Percentiles rank a stretch among this genome's conserved stretches.
These are phyloP conservation scores for Xanthoconium separans DNA, from an alignment of 1,284 basidiomycete species.

Conservation along the genomic window DNA sequence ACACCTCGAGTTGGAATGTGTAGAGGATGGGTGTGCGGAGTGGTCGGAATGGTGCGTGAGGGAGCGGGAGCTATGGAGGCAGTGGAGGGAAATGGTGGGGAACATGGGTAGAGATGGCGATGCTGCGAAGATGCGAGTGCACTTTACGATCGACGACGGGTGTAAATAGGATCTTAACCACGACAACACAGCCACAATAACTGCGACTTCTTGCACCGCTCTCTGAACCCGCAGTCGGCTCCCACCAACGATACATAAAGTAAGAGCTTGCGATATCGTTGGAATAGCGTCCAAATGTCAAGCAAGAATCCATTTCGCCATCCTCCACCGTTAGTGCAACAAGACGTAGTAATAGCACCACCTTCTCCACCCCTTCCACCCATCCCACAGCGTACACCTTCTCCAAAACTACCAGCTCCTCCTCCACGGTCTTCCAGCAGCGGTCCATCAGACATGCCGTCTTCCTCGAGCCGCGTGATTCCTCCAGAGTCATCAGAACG, in stretches of 20 bases:
- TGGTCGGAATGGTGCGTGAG: slow-evolving; percentile 12
- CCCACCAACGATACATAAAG: too few species aligned
- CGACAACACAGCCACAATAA: background rate
- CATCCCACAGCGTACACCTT: slow-evolving; percentile 2
- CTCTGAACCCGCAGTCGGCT: too few species aligned
- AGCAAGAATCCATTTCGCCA: slow-evolving; percentile 22
- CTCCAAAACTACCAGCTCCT: slow-evolving; percentile 3
- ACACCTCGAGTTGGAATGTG: slow-evolving; percentile 14
- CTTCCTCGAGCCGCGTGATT: background rate
- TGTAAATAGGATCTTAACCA: too few species aligned
- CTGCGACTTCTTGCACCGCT: background rate
- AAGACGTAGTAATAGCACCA: background rate
- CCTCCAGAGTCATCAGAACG: background rate
- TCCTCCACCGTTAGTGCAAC: background rate
- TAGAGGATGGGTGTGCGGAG: slow-evolving; percentile 6
- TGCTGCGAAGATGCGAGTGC: background rate
- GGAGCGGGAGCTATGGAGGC: slow-evolving; percentile 14
- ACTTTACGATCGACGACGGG: background rate
- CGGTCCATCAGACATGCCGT: background rate
- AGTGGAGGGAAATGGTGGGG: slow-evolving; percentile 3
- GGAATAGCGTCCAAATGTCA: slow-evolving; percentile 1
- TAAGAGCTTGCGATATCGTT: too few species aligned
- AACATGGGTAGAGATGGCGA: background rate
- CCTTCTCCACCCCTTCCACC: slow-evolving; percentile 15
- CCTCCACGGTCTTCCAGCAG: background rate